Evolutionary conservation across 1,139 yeast species (phyloP).

Genomic region (Saccharomycopsis hybrid): DNA sequence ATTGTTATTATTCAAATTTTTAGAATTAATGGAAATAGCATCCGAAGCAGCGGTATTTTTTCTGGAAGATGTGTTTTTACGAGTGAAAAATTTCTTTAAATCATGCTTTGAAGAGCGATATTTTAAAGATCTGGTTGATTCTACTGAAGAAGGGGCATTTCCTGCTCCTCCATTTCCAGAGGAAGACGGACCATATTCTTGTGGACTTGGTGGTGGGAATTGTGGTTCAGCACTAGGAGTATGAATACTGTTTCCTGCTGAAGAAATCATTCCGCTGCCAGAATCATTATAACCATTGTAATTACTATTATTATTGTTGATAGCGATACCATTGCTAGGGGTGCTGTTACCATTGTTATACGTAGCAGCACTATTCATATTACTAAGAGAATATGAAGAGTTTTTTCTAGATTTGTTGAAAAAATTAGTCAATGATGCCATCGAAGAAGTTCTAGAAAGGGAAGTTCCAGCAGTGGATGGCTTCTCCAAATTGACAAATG

Average conservation of each 20-base stretch:
- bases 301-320: neutral
- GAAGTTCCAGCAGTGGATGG: slow-evolving; percentile 1
- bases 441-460: slow-evolving; percentile 13
- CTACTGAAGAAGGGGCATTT: slow-evolving; percentile 13
- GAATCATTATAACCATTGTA: neutral
- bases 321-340: neutral
- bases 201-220: slow-evolving; percentile 22
- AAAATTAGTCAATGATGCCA: slow-evolving; percentile 20
- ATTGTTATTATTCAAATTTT: neutral
- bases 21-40: neutral
- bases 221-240: slow-evolving; percentile 21
- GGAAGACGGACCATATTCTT: slow-evolving; percentile 28
- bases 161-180: slow-evolving; percentile 24
- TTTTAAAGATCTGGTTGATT: slow-evolving; percentile 24
- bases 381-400: slow-evolving; percentile 6
- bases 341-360: neutral
- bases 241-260: neutral
- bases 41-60: slow-evolving; percentile 1
- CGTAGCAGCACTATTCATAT: neutral
- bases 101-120: slow-evolving; percentile 68
- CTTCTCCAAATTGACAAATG: neutral
- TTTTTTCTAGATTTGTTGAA: slow-evolving; percentile 16
- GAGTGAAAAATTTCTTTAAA: slow-evolving; percentile 58
- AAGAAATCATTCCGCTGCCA: neutral
- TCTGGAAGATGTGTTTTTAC: slow-evolving; percentile 23